Conservation (phyloP, 805 yeast species). For the Metschnikowia cubensis region DNA sequence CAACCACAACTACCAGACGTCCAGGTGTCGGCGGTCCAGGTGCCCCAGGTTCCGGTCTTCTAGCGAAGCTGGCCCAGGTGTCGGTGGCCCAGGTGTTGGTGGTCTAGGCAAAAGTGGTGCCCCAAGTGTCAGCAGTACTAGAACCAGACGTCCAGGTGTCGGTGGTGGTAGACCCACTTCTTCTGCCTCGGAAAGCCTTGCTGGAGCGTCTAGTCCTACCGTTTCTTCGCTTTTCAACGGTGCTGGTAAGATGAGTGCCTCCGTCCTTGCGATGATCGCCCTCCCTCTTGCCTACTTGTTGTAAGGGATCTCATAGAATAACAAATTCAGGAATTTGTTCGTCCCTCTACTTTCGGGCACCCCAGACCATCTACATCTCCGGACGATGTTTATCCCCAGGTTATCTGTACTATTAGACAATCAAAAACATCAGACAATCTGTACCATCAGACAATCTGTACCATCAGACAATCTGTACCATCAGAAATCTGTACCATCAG, state of each 20-base stretch:
- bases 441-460: too few species aligned
- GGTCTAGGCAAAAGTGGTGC: neutral
- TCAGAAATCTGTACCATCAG: too few species aligned
- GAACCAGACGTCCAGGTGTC: neutral
- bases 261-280: slow-evolving; percentile 27
- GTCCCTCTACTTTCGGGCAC: neutral
- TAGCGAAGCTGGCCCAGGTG: neutral
- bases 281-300: slow-evolving; percentile 36
- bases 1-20: too few species aligned
- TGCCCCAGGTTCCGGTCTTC: neutral
- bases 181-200: slow-evolving; percentile 8
- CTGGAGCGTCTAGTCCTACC: slow-evolving; percentile 11
- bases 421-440: too few species aligned
- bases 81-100: neutral
- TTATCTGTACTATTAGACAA: too few species aligned
- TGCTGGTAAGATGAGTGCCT: slow-evolving; percentile 22
- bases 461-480: too few species aligned
- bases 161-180: neutral
- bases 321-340: slow-evolving; percentile 1
- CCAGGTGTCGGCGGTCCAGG: neutral
- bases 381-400: too few species aligned
- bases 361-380: too few species aligned
- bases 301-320: slow-evolving; percentile 16
- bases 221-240: slow-evolving; percentile 15
- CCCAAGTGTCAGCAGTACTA: slow-evolving; percentile 1